These are phyloP conservation scores for Boletus sensibilis DNA, from an alignment of 768 basidiomycete genomes.

Conservation along the genomic window DNA sequence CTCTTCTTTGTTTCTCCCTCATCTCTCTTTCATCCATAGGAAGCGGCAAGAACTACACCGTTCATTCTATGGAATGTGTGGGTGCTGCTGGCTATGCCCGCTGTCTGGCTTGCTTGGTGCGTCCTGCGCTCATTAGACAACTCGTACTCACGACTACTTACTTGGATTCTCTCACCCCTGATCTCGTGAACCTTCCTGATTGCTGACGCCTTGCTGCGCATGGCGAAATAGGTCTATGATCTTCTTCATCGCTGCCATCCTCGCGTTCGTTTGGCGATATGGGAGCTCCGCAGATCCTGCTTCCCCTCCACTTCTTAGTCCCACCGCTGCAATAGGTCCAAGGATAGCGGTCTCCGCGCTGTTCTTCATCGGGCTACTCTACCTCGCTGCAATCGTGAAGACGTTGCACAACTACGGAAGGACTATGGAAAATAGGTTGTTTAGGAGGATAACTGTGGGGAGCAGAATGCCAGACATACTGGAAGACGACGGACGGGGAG, in stretches of 20 bases:
- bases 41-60: constrained; percentile 52
- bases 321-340: constrained; percentile 44
- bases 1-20: neutral
- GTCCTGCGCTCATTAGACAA: constrained; percentile 4
- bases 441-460: neutral
- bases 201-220: neutral
- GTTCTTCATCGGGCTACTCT: constrained; percentile 57
- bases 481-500: neutral
- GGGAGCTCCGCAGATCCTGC: constrained; percentile 46
- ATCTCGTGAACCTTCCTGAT: neutral
- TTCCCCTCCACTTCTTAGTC: constrained; percentile 36
- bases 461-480: neutral
- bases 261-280: constrained; percentile 66
- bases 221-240: constrained; percentile 55
- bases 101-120: constrained; percentile 69
- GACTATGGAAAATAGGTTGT: neutral
- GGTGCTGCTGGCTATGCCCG: constrained; percentile 66
- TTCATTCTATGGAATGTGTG: constrained; percentile 64
- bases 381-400: constrained; percentile 58
- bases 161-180: neutral
- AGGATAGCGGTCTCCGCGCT: constrained; percentile 56
- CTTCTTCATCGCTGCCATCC: constrained; percentile 58
- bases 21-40: constrained; percentile 36
- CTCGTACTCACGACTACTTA: neutral
- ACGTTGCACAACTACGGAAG: constrained; percentile 62